phyloP scores from a whole-genome alignment of 805 yeast genomes.

The Saturnispora serradocipensis region DNA sequence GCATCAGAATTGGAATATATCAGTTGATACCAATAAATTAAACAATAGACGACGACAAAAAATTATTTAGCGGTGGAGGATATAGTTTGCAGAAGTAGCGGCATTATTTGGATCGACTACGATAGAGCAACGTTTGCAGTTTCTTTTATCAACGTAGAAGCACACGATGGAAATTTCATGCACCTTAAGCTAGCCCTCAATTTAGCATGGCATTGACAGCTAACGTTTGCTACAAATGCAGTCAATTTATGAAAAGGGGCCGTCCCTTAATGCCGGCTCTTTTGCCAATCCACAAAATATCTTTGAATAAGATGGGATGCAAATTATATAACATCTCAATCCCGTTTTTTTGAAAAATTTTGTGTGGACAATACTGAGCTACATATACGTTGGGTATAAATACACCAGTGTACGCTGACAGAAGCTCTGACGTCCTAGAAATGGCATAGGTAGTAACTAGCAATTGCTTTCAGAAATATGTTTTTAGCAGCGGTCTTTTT shows the following conservation, averaged over 20 bases:
- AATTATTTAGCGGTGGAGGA: not conserved
- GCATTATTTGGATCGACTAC: not conserved
- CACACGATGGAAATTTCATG: not conserved
- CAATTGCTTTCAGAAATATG: not conserved
- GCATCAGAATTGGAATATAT: not conserved
- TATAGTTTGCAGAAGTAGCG: not conserved
- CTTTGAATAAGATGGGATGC: not conserved
- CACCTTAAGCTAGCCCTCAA: not conserved
- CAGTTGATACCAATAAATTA: not conserved
- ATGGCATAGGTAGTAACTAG: not conserved
- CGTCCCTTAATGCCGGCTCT: not conserved
- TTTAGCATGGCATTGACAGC: not conserved
- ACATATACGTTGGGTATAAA: not conserved
- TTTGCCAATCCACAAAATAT: not conserved
- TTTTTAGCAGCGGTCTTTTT: constrained; percentile 6
- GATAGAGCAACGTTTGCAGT: not conserved
- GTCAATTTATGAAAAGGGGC: not conserved
- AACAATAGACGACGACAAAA: not conserved
- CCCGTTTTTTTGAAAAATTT: not conserved
- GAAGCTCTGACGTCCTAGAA: not conserved
- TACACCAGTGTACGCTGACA: not conserved
- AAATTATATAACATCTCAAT: not conserved
- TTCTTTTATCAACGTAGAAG: not conserved
- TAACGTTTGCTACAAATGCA: not conserved
- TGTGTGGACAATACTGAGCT: not conserved